phyloP scores from a whole-genome alignment of 2,329 filamentous ascomycete species.

The Fusarium pilosicola region DNA sequence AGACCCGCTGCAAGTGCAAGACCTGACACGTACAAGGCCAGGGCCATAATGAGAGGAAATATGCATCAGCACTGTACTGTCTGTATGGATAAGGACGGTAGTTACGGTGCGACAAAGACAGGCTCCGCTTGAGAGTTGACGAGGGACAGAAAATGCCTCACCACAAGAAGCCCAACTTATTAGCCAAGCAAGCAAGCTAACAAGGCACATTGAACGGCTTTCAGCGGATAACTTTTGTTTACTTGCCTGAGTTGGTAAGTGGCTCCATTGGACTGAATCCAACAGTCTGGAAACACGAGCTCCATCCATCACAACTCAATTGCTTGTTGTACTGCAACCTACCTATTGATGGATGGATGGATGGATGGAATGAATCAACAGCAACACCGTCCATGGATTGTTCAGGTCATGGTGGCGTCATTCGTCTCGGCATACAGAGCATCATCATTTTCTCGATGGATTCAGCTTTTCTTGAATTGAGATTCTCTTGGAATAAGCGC shows the following conservation, averaged over 20 bases:
- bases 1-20: conserved; percentile 30
- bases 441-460: neutral
- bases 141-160: conserved; percentile 40
- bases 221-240: conserved; percentile 12
- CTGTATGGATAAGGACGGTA: conserved; percentile 4
- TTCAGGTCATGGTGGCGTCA: conserved; percentile 30
- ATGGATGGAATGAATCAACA: neutral
- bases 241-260: conserved; percentile 26
- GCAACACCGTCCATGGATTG: neutral
- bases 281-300: conserved; percentile 19
- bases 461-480: conserved; percentile 14
- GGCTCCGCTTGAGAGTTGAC: conserved; percentile 23
- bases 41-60: conserved; percentile 1
- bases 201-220: conserved; percentile 16
- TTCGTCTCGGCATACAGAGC: conserved; percentile 25
- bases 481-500: conserved; percentile 23
- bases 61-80: conserved; percentile 1
- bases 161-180: conserved; percentile 11
- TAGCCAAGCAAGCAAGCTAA: neutral
- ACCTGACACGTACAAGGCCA: conserved; percentile 19
- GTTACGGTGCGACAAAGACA: conserved; percentile 25
- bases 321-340: neutral
- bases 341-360: neutral
- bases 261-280: conserved; percentile 17
- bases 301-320: conserved; percentile 11